Base-by-base conservation (phyloP, 371 early-diverging fungal species). In the Mortierella sp. region DNA sequence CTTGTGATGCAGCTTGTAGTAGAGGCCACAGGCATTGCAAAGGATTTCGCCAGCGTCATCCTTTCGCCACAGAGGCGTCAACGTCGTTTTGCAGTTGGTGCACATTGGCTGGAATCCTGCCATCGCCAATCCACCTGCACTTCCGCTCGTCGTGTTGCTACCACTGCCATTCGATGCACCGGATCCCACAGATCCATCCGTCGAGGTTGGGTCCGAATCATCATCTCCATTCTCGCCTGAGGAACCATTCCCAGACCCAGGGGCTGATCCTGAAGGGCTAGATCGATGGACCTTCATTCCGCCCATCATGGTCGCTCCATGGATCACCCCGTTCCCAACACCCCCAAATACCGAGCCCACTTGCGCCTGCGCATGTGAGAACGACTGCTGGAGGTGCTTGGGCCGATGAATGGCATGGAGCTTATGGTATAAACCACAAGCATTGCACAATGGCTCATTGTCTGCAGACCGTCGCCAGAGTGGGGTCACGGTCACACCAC, bases 21-120 rank as follows among this genome's bases (percentile, higher is more conserved):
- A 99, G 62, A 99, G 82, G 15, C 98, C 98, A 75, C 99, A 99
- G 1, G 98, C 98, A 80, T 98, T 99, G 85, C 99, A 99, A 28
- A 98, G 82, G 48, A 90, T 86, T 15, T 89, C 86, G 16, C 95
- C 96, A 30, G 89, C 84, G 45, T 87, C 87, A 73, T 94, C 93
- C 50, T 97, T 86, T 45, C 99, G 87, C 99, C 99, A 99, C 29
- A 97, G 88, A 0, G 99, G 98, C 1, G 99, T 99, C 28, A 84
- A 89, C 0, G 88, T 92, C 7, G 96, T 95, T 7, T 85, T 70
- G 86, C 98, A 98, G 82, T 98, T 98, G 52, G 86, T 85, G 81
- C 98, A 98, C 14, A 72, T 75, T 2, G 85, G 84, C 67, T 86
- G 88, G 30, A 77, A 37, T 9, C 53, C 53, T 23, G 53, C 53